Conservation (phyloP, 108 stramenopile species). For the Cyclostephanos tholiformis region DNA sequence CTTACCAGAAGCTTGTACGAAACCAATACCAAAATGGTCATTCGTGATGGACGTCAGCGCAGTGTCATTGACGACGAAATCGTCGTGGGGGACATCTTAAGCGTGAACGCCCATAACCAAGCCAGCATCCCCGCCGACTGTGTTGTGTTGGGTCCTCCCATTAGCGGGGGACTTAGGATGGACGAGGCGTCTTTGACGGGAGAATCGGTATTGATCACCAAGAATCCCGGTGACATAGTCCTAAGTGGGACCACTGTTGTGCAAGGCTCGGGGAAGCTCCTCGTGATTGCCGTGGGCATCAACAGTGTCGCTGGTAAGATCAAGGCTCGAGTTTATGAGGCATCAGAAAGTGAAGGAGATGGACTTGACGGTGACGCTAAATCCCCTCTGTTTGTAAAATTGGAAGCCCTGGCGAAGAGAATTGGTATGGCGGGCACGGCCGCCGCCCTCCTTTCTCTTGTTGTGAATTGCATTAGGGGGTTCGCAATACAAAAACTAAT, state of each 20-base stretch:
- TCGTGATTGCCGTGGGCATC: constrained; percentile 84
- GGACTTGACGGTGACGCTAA: constrained; percentile 72
- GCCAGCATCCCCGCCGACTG: constrained; percentile 94
- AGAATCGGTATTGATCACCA: constrained; percentile 87
- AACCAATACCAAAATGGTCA: too few relatives aligned
- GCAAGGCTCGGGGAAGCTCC: too few relatives aligned
- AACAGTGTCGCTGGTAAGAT: constrained; percentile 89
- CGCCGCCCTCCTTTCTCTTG: constrained; percentile 81
- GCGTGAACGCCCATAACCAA: constrained; percentile 85
- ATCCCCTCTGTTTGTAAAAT: constrained; percentile 85
- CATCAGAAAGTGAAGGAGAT: constrained; percentile 65
- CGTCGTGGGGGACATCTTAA: too few relatives aligned
- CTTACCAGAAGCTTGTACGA: constrained; percentile 71
- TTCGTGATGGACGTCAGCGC: too few relatives aligned
- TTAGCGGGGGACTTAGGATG: constrained; percentile 83
- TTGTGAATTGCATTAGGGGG: constrained; percentile 83
- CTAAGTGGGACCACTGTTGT: too few relatives aligned
- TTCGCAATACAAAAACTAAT: constrained; percentile 54
- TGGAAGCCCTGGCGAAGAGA: constrained; percentile 82
- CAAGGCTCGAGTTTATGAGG: constrained; percentile 80
- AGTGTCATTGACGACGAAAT: too few relatives aligned
- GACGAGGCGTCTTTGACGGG: constrained; percentile 95
- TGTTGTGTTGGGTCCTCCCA: constrained; percentile 78
- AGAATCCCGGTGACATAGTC: too few relatives aligned
- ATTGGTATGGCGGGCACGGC: constrained; percentile 90